Conservation (phyloP, 768 basidiomycete species). For the Auricularia sp. region DNA sequence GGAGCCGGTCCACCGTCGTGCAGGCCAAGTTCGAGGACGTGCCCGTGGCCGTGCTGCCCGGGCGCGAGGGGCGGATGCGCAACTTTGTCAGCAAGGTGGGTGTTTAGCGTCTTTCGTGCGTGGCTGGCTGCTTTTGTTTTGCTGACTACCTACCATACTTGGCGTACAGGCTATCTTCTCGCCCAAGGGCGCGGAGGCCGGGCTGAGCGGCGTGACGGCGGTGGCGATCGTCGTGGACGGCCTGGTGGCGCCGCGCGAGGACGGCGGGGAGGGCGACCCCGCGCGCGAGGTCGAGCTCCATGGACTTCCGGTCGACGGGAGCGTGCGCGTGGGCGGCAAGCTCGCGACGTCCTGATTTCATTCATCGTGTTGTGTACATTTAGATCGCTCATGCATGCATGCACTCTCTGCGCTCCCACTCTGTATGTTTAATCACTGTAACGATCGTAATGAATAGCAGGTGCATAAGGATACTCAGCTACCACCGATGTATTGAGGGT, state of each 20-base stretch:
- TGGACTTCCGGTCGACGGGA: constrained; percentile 58
- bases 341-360: constrained; percentile 3
- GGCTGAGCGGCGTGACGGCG: constrained; percentile 52
- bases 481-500: too few relatives aligned
- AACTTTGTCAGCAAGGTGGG: constrained; percentile 66
- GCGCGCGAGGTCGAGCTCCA: constrained; percentile 41
- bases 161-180: constrained; percentile 54
- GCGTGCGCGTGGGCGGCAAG: constrained; percentile 56
- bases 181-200: constrained; percentile 53
- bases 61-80: constrained; percentile 65
- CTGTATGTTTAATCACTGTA: too few relatives aligned
- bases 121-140: not conserved
- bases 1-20: constrained; percentile 44
- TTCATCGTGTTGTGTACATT: too few relatives aligned
- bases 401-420: too few relatives aligned
- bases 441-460: too few relatives aligned
- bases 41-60: constrained; percentile 67
- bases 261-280: constrained; percentile 21
- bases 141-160: too few relatives aligned
- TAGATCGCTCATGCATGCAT: too few relatives aligned
- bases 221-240: constrained; percentile 52
- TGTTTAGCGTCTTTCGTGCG: not conserved
- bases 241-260: constrained; percentile 34
- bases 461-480: too few relatives aligned
- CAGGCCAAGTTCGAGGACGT: constrained; percentile 61